Conservation (phyloP, 2,329 filamentous ascomycete genomes). For the Cylindrodendrum hubeiense region DNA sequence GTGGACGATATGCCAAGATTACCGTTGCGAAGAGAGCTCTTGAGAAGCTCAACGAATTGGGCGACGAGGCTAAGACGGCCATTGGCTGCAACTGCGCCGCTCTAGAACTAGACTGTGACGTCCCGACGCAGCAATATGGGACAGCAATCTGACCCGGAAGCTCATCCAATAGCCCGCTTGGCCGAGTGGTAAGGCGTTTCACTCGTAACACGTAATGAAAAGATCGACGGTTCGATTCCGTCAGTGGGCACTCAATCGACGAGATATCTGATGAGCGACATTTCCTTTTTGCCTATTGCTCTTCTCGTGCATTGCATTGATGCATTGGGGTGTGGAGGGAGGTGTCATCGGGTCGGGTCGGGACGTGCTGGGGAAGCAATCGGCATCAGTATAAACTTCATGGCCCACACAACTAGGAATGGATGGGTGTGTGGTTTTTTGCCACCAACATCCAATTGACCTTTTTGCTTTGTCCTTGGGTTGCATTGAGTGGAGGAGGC, state of each 20-base stretch:
- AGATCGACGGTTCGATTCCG: slow-evolving; percentile 44
- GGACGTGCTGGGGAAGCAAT: too few species aligned
- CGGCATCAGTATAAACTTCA: too few species aligned
- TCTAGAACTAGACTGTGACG: background rate
- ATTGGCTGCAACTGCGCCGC: slow-evolving; percentile 74
- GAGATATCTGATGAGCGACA: too few species aligned
- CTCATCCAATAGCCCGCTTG: slow-evolving; percentile 36
- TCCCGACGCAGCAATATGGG: background rate
- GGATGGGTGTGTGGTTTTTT: too few species aligned
- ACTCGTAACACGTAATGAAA: slow-evolving; percentile 46
- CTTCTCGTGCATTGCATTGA: background rate
- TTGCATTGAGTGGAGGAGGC: too few species aligned
- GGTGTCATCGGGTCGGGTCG: too few species aligned
- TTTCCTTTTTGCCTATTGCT: background rate
- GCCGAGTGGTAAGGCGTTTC: slow-evolving; percentile 45
- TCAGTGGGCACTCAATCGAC: slow-evolving; percentile 36
- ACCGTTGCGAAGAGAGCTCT: slow-evolving; percentile 72
- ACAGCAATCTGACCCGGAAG: slow-evolving; percentile 5
- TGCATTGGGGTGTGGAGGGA: background rate
- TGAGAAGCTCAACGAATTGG: slow-evolving; percentile 59
- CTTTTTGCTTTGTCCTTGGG: too few species aligned
- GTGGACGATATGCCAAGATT: slow-evolving; percentile 79
- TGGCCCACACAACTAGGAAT: too few species aligned
- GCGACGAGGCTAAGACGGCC: slow-evolving; percentile 65
- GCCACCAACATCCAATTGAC: too few species aligned